Base-by-base conservation (phyloP, 495 filamentous ascomycete species). In the Penicillium psychrofluorescens region DNA sequence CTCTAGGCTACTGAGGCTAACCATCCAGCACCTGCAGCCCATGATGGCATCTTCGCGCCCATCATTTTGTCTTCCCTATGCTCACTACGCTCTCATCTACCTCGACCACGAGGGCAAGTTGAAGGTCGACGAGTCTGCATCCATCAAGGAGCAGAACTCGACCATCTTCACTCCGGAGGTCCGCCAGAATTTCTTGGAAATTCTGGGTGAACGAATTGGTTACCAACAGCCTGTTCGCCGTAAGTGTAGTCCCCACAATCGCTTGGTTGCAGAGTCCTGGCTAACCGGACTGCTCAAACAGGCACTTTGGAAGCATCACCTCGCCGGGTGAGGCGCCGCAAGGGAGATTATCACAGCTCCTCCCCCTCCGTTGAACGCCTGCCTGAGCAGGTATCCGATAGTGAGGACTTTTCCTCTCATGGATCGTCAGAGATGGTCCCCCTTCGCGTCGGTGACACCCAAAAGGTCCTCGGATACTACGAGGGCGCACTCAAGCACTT, bases 401-500 rank as follows among this genome's bases (percentile, higher is more conserved):
- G 50, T 11, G 58, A 62, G 32, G 53, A 61, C 29, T 45, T 41
- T 30, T 41, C 54, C n/a, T 15, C 54, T 11, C 54, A 31, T 9
- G 53, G 55, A 27, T 45, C 62, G n/a, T 53, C 42, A n/a, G 57
- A 68, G 38, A 68, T 61, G 53, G 51, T 66, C 7, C 46, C 59
- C n/a, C 46, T 75, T 11, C 50, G 63, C 36, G 53, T 73, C 28
- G 68, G 66, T 33, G 65, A 74, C 31, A 46, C 48, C 4, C 48
- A 59, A 22, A 68, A 66, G 44, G 50, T 75, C 11, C 40, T 58
- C 6, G 43, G 45, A 7, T 72, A 66, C 43, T 72, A 71, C 39
- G 54, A 61, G 12, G 40, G 54, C 45, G 69, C 80, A 0, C 79
- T 91, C 42, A 78, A 78, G 51, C 71, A 72, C 37, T 72, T 88